Percentiles rank a stretch among this genome's conserved stretches.
These are phyloP conservation scores for Saccharomycopsis lassenensis DNA, from an alignment of 805 yeast species.

Conservation along the genomic window DNA sequence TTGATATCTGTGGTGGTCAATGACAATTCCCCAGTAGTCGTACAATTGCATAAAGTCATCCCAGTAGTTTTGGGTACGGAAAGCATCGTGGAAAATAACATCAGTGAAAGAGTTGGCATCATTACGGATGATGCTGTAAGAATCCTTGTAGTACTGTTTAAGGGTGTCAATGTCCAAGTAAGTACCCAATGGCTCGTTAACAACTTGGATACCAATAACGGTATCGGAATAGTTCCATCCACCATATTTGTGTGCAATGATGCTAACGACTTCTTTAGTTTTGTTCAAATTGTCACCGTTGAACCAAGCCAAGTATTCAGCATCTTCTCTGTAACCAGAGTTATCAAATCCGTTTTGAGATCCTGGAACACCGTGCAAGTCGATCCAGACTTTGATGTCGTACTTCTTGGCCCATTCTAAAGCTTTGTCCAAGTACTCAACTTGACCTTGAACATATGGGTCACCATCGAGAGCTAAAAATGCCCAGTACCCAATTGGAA, in stretches of 20 bases:
- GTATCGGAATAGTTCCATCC: slow-evolving; percentile 37
- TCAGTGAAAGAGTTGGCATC: slow-evolving; percentile 38
- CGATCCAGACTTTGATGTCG: slow-evolving; percentile 60
- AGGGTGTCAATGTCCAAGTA: slow-evolving; percentile 39
- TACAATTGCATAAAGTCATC: slow-evolving; percentile 30
- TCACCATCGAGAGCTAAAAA: slow-evolving; percentile 30
- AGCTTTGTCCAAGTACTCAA: slow-evolving; percentile 50
- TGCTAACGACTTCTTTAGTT: slow-evolving; percentile 39
- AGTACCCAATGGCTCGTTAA: slow-evolving; percentile 63
- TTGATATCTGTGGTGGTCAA: slow-evolving; percentile 90
- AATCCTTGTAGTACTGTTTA: slow-evolving; percentile 47
- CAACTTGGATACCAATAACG: slow-evolving; percentile 57
- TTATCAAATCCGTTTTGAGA: slow-evolving; percentile 84
- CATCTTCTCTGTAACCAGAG: slow-evolving; percentile 49
- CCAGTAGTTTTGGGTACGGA: slow-evolving; percentile 46
- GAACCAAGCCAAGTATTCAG: slow-evolving; percentile 33
- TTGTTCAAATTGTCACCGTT: slow-evolving; percentile 32
- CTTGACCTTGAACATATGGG: slow-evolving; percentile 60
- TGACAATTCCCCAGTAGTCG: slow-evolving; percentile 45
- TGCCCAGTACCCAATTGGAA: slow-evolving; percentile 81
- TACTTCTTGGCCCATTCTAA: slow-evolving; percentile 55
- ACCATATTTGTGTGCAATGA: slow-evolving; percentile 44
- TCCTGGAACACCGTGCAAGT: slow-evolving; percentile 75
- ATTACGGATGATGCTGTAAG: slow-evolving; percentile 54
- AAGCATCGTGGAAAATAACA: slow-evolving; percentile 60